Percentiles rank a stretch among this genome's conserved stretches.
Conservation (phyloP, 768 basidiomycete genomes). For the Tulasnella sp. region DNA sequence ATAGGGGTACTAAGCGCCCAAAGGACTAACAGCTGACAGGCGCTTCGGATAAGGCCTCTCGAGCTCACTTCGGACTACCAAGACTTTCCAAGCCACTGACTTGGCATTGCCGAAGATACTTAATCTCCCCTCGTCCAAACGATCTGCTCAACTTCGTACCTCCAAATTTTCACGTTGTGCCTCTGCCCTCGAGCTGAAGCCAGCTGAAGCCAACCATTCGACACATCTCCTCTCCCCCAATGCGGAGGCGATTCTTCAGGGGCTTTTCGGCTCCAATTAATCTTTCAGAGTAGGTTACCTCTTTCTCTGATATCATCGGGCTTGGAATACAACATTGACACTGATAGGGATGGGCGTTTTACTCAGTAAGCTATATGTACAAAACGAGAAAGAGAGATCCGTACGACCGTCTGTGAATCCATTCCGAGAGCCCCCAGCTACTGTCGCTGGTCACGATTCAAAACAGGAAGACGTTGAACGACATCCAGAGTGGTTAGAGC, state of each 20-base stretch:
- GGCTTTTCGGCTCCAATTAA: background rate
- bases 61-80: no score
- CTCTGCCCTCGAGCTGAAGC: no score
- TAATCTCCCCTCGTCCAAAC: no score
- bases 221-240: background rate
- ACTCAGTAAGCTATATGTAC: background rate
- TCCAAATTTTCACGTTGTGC: no score
- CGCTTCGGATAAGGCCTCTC: no score
- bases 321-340: background rate
- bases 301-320: background rate
- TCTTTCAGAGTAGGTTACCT: background rate
- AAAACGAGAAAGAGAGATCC: background rate
- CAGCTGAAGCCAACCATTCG: background rate
- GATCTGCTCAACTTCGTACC: no score
- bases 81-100: no score
- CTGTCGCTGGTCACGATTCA: background rate
- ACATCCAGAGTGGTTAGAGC: constrained; percentile 7
- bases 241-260: background rate
- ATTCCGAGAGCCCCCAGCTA: background rate
- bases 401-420: background rate
- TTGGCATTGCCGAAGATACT: no score
- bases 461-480: background rate
- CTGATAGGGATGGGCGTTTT: background rate
- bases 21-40: no score
- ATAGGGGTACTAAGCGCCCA: no score